Percentiles rank a stretch among this genome's conserved stretches.
Evolutionary conservation across 1,284 basidiomycete genomes (phyloP).

Genomic region (Papiliotrema nemorosa): DNA sequence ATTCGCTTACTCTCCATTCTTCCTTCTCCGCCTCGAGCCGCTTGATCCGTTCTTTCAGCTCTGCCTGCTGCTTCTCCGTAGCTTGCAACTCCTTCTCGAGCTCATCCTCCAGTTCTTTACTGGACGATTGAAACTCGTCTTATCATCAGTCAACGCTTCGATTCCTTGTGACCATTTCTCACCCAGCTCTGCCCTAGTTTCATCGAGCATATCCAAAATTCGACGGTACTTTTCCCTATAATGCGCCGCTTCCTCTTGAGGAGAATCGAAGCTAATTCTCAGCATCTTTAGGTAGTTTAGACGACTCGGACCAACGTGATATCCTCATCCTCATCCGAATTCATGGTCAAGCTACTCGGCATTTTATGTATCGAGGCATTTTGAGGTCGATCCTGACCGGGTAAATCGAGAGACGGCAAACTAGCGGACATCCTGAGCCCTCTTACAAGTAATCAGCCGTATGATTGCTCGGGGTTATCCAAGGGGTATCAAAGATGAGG

Average conservation of each 20-base stretch:
- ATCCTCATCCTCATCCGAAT: constrained; percentile 33
- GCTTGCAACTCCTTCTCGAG: constrained; percentile 81
- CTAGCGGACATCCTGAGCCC: constrained; percentile 15
- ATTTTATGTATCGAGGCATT: constrained; percentile 23
- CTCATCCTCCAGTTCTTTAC: constrained; percentile 89
- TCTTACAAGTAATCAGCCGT: no score
- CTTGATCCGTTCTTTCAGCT: constrained; percentile 70
- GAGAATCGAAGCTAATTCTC: constrained; percentile 41
- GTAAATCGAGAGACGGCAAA: constrained; percentile 11
- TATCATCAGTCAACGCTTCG: constrained; percentile 6
- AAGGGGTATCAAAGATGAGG: no score
- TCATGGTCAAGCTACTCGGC: constrained; percentile 29
- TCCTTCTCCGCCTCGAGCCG: constrained; percentile 76
- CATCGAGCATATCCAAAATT: constrained; percentile 75
- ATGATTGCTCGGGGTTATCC: no score
- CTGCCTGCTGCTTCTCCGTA: constrained; percentile 79
- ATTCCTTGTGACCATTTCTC: constrained; percentile 6
- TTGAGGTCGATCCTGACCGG: not conserved
- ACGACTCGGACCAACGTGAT: constrained; percentile 25
- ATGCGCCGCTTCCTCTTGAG: constrained; percentile 53
- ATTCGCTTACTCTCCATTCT: constrained; percentile 75
- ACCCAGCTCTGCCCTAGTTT: constrained; percentile 74
- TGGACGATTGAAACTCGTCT: constrained; percentile 85
- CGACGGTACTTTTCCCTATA: constrained; percentile 83
- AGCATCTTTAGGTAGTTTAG: not conserved